These are phyloP conservation scores for Candida rishiriensis DNA, from an alignment of 805 yeast species.

Conservation along the genomic window DNA sequence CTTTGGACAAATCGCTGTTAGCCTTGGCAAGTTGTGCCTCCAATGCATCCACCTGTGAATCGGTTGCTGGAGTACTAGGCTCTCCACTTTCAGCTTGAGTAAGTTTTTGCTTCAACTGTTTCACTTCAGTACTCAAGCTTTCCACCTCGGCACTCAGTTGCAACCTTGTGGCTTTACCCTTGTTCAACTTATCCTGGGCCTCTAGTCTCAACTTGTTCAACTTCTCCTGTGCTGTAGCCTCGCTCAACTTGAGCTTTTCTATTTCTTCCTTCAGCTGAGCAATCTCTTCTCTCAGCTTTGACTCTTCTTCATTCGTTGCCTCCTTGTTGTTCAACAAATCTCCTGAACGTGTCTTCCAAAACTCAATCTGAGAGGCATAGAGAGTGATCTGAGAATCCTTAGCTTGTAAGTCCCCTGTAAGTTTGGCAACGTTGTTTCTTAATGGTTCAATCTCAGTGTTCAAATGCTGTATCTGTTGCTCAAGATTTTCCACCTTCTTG, in stretches of 20 bases:
- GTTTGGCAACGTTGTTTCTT: constrained; percentile 10
- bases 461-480: constrained; percentile 8
- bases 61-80: background rate
- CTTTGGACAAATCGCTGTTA: constrained; percentile 5
- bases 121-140: constrained; percentile 9
- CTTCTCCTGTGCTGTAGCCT: constrained; percentile 16
- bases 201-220: constrained; percentile 28
- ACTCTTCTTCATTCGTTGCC: constrained; percentile 14
- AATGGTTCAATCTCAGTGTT: constrained; percentile 10
- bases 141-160: constrained; percentile 14
- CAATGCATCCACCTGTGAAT: constrained; percentile 1
- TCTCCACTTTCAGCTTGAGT: constrained; percentile 1
- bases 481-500: constrained; percentile 12
- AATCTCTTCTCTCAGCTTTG: constrained; percentile 17
- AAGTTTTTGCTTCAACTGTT: constrained; percentile 13
- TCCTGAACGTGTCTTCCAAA: constrained; percentile 52
- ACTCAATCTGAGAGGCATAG: constrained; percentile 49
- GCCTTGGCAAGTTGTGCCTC: constrained; percentile 2
- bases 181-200: constrained; percentile 28
- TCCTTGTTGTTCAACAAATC: constrained; percentile 34
- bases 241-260: constrained; percentile 11
- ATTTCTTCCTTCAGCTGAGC: constrained; percentile 19
- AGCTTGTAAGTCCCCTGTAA: constrained; percentile 34
- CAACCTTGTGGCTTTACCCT: constrained; percentile 21
- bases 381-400: constrained; percentile 46